Percentiles rank a stretch among this genome's conserved stretches.
Evolutionary conservation across 129 eudicot species (phyloP).

Genomic region (Pittosporum tobira): DNA sequence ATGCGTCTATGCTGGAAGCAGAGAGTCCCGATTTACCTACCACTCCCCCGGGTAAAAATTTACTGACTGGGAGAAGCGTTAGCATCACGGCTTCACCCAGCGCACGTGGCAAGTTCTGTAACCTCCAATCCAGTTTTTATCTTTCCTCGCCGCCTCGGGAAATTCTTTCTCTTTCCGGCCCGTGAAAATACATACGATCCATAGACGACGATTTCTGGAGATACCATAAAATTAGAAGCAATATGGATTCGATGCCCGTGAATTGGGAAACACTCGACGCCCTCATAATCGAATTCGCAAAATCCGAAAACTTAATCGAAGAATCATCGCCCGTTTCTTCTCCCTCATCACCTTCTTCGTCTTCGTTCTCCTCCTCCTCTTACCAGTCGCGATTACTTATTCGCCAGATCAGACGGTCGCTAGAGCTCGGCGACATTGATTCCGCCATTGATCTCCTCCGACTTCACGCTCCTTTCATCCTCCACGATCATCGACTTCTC

Average conservation of each 20-base stretch:
- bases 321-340: slow-evolving; percentile 13
- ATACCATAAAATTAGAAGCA: no score
- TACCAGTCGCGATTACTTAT: slow-evolving; percentile 60
- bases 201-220: not conserved
- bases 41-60: no score
- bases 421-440: slow-evolving; percentile 70
- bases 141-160: no score
- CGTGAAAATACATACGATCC: not conserved
- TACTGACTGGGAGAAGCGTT: no score
- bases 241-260: slow-evolving; percentile 76
- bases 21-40: no score
- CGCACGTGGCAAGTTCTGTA: no score
- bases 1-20: no score
- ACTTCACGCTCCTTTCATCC: slow-evolving; percentile 52
- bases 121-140: no score
- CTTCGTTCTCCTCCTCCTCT: slow-evolving; percentile 40
- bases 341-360: slow-evolving; percentile 18
- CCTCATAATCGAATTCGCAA: slow-evolving; percentile 78
- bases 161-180: no score
- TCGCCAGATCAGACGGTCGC: slow-evolving; percentile 56
- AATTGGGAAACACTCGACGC: slow-evolving; percentile 98
- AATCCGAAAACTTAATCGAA: slow-evolving; percentile 76
- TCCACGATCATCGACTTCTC: slow-evolving; percentile 86
- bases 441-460: slow-evolving; percentile 68
- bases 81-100: no score